Conservation (phyloP, 257 asterid genomes). For the Eustoma russellianum region DNA sequence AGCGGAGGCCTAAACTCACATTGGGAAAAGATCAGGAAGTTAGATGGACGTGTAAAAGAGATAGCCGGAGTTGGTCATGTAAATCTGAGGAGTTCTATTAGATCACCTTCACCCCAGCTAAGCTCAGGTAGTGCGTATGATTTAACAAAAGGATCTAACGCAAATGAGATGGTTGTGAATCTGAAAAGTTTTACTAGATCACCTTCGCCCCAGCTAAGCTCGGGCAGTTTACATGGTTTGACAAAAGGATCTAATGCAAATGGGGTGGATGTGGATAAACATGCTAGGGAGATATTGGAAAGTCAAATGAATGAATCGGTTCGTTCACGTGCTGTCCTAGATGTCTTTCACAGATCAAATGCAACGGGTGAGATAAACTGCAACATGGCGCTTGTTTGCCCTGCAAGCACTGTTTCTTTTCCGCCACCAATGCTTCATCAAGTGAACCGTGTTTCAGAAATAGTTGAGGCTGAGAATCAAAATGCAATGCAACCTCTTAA, state of each 20-base stretch:
- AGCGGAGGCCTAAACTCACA: constrained; percentile 34
- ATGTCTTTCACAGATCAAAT: constrained; percentile 53
- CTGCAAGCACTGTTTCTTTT: constrained; percentile 22
- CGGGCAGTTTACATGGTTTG: constrained; percentile 14
- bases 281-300: constrained; percentile 3
- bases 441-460: constrained; percentile 29
- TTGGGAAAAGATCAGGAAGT: constrained; percentile 56
- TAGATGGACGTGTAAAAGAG: constrained; percentile 53
- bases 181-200: constrained; percentile 23
- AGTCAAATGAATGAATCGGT: constrained; percentile 20
- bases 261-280: constrained; percentile 21
- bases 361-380: constrained; percentile 32
- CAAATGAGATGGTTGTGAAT: constrained; percentile 15
- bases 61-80: constrained; percentile 41
- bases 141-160: constrained; percentile 10
- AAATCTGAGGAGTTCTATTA: constrained; percentile 18
- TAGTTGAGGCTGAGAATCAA: constrained; percentile 27
- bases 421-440: constrained; percentile 20
- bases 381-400: constrained; percentile 26
- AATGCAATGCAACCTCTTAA: constrained; percentile 12
- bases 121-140: constrained; percentile 19
- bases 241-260: constrained; percentile 11
- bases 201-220: constrained; percentile 34
- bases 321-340: constrained; percentile 43
- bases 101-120: constrained; percentile 39